Evolutionary conservation across 306 rosid species (phyloP), one percentile per base, ranked within the genome.

Genomic region (Quercus agrifolia): DNA sequence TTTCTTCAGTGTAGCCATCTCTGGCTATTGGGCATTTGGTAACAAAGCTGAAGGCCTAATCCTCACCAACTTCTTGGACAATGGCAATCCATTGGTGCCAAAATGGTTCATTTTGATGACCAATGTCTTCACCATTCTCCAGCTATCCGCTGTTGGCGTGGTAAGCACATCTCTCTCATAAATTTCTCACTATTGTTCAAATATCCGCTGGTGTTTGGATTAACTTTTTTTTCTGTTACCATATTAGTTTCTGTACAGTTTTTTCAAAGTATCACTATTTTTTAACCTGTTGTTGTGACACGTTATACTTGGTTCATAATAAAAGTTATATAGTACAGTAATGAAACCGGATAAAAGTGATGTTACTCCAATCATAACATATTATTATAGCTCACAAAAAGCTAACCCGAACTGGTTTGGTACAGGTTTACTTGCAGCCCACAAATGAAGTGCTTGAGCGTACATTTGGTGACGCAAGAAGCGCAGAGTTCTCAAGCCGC

Each of bases 11-110:
- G 93, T 92, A 5, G 83, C 94, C 5, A 78, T 90, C 44, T 88
- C 94, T 72, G 97, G 98, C 64, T 94, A 91, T 71, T 91, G 90
- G 97, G 97, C 93, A 58, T 94, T 92, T 84, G 98, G 98, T 5
- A 92, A 89, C 74, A 15, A 80, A 75, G 75, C 91, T 30, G 80
- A 77, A 64, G 87, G 94, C 46, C 85, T 88, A 56, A 64, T 94
- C 20, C 77, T 89, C 12, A 87, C 78, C 79, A 89, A 92, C 77
- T 86, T 92, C 35, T 85, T 91, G 66, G 88, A 82, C 44, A 73
- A 73, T 54, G 97, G 90, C 7, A 89, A 70, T 2, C 73, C 92
- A 28, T 73, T 94, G 70, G 80, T 90, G 44, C 94, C 94, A 21
- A 86, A 80, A 68, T 92, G 93, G 97, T 87, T 92, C 58, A 66